A percentile compares a stretch with the other conserved stretches of the same genome.
These are phyloP conservation scores for Cladophialophora chaetospira DNA, from an alignment of 2,329 filamentous ascomycete species.

Conservation along the genomic window DNA sequence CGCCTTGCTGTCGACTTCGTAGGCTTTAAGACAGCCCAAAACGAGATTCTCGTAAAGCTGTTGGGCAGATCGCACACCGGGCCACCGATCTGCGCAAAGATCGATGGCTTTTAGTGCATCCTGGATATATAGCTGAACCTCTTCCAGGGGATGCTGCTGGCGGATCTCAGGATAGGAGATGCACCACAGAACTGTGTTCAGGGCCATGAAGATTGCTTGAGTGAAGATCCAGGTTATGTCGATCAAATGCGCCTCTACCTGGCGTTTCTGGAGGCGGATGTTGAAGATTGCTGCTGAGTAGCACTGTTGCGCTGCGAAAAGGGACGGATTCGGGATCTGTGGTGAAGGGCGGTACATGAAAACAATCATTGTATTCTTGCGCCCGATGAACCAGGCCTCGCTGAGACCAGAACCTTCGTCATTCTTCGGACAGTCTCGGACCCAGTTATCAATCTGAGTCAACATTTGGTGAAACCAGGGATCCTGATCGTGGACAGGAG, in stretches of 20 bases:
- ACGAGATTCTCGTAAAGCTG: conserved; percentile 86
- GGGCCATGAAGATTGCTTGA: conserved; percentile 82
- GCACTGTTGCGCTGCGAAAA: conserved; percentile 75
- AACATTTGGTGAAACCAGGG: conserved; percentile 86
- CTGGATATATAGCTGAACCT: conserved; percentile 74
- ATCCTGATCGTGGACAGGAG: conserved; percentile 76
- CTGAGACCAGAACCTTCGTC: conserved; percentile 71
- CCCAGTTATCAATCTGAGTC: conserved; percentile 76
- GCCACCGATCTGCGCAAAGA: conserved; percentile 84
- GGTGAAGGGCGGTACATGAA: conserved; percentile 88
- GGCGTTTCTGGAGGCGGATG: conserved; percentile 76
- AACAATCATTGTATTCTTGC: conserved; percentile 85
- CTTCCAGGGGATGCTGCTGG: conserved; percentile 68
- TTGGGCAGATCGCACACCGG: conserved; percentile 80
- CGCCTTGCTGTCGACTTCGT: conserved; percentile 58
- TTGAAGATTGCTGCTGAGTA: conserved; percentile 82
- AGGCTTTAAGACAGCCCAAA: conserved; percentile 82
- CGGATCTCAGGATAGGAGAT: conserved; percentile 85
- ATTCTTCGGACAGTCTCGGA: conserved; percentile 72
- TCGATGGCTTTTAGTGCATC: conserved; percentile 77
- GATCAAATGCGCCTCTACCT: conserved; percentile 72
- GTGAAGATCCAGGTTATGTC: conserved; percentile 96
- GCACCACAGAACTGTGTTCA: conserved; percentile 90
- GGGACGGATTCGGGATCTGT: conserved; percentile 82
- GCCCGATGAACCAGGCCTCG: conserved; percentile 71